Conservation (phyloP, 306 rosid species). For the Heteromeles arbutifolia region DNA sequence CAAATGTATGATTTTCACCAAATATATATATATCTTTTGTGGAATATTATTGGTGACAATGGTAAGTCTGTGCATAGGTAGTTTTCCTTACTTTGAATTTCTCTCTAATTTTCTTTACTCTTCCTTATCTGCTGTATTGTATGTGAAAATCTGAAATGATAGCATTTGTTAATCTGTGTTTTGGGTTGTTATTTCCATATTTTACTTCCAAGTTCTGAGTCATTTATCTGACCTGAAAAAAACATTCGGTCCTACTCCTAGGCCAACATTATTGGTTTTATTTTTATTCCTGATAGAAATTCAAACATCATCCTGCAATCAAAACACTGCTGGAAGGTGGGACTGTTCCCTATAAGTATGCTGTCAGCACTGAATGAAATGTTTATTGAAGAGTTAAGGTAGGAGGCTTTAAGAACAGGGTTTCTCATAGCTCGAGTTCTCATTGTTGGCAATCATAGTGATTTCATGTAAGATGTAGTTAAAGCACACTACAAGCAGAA, state of each 20-base stretch:
- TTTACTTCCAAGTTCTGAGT: background rate
- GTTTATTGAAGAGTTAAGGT: background rate
- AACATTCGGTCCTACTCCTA: background rate
- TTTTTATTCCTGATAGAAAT: slow-evolving; percentile 36
- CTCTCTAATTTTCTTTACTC: too few relatives aligned
- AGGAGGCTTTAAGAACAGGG: slow-evolving; percentile 9
- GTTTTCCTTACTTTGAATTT: too few relatives aligned
- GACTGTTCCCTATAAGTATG: slow-evolving; percentile 28
- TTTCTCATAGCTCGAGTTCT: background rate
- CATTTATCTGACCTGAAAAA: background rate
- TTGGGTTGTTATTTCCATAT: too few relatives aligned
- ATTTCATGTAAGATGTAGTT: slow-evolving; percentile 3
- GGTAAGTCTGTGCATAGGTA: too few relatives aligned
- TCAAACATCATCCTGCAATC: slow-evolving; percentile 89
- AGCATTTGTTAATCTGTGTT: too few relatives aligned
- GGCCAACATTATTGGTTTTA: slow-evolving; percentile 1
- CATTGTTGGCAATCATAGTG: slow-evolving; percentile 2
- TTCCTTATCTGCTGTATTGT: too few relatives aligned
- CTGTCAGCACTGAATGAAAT: background rate
- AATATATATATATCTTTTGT: too few relatives aligned
- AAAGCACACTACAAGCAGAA: background rate
- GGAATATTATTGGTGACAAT: too few relatives aligned
- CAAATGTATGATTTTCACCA: too few relatives aligned
- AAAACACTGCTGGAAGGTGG: slow-evolving; percentile 74
- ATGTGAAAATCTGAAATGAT: too few relatives aligned